These are phyloP conservation scores for Larix sibirica DNA, from an alignment of 83 land plant species.

Conservation along the genomic window DNA sequence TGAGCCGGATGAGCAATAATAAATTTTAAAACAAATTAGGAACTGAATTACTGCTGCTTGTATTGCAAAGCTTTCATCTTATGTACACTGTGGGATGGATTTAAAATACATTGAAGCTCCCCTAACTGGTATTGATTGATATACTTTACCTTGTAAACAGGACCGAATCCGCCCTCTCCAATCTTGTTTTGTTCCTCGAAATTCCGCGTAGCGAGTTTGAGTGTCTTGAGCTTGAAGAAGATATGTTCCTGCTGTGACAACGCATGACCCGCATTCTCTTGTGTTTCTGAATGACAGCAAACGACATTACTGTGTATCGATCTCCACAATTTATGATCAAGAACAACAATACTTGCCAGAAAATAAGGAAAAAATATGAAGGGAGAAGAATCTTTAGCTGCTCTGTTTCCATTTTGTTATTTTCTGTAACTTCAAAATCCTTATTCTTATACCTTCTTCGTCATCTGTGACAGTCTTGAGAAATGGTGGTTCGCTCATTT, in stretches of 20 bases:
- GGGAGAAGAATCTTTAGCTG: no score
- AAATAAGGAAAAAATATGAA: no score
- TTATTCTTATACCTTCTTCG: neutral
- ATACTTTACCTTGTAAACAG: slow-evolving; percentile 13
- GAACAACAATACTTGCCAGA: neutral
- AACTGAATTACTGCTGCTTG: no score
- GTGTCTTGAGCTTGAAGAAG: slow-evolving; percentile 10
- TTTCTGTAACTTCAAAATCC: no score
- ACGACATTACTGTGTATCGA: neutral
- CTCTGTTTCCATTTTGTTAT: no score
- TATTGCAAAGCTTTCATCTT: no score
- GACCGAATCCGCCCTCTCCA: slow-evolving; percentile 21
- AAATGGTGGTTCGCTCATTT: neutral
- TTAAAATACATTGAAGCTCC: no score
- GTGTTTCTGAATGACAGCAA: slow-evolving; percentile 1
- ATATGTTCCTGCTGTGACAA: slow-evolving; percentile 11
- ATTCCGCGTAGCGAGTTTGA: slow-evolving; percentile 1
- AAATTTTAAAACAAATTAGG: no score
- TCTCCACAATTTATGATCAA: neutral
- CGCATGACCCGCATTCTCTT: neutral
- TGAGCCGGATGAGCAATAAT: neutral
- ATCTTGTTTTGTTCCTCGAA: slow-evolving; percentile 3
- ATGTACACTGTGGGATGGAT: no score
- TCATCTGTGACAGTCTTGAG: slow-evolving; percentile 1
- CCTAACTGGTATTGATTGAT: no score